Conservation (phyloP, 306 rosid species). For the Medicago lupulina region DNA sequence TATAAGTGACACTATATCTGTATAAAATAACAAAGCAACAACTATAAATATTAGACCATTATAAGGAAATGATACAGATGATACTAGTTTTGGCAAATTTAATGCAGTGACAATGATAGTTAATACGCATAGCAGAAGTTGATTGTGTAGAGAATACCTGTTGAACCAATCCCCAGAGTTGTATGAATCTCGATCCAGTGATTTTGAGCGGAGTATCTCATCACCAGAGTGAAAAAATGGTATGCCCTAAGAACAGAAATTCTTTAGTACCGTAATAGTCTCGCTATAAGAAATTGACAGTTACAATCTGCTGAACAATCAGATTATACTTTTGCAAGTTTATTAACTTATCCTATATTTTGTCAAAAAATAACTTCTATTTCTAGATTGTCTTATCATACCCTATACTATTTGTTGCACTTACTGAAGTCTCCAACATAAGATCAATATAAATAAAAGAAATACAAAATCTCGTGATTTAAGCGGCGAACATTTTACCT, state of each 20-base stretch:
- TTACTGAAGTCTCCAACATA: constrained; percentile 19
- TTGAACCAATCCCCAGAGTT: constrained; percentile 99
- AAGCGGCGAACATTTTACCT: constrained; percentile 56
- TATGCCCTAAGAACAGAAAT: constrained; percentile 66
- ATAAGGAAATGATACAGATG: constrained; percentile 31
- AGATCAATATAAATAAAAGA: background rate
- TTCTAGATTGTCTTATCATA: background rate
- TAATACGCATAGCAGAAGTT: constrained; percentile 20
- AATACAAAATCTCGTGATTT: constrained; percentile 28
- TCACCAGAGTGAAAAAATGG: constrained; percentile 92
- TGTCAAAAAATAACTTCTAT: background rate
- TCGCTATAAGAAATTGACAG: constrained; percentile 16
- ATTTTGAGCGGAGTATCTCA: constrained; percentile 91
- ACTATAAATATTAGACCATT: constrained; percentile 13
- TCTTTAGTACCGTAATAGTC: constrained; percentile 35
- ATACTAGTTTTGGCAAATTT: constrained; percentile 25
- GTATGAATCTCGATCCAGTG: constrained; percentile 96
- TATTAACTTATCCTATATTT: constrained; percentile 10
- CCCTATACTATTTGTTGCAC: background rate
- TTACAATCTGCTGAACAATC: background rate
- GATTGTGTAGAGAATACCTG: constrained; percentile 53
- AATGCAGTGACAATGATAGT: constrained; percentile 19
- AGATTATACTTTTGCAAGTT: background rate
- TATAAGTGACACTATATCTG: constrained; percentile 23
- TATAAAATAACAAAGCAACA: constrained; percentile 20